Evolutionary conservation across 106 monocot genomes (phyloP).

Genomic region (Acanthochlamys bracteata): DNA sequence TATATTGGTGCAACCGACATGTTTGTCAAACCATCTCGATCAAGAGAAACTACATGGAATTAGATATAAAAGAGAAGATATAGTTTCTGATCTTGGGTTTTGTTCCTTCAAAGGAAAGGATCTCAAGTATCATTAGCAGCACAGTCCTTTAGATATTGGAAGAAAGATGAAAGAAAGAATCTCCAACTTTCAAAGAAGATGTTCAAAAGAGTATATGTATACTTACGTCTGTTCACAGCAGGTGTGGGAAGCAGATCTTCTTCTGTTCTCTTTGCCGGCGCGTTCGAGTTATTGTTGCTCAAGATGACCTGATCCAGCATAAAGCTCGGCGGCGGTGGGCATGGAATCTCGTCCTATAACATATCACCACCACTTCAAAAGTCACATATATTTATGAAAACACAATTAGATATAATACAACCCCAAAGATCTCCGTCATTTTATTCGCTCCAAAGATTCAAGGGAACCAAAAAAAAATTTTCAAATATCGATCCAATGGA

Average conservation of each 20-base stretch:
- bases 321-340: conserved; percentile 40
- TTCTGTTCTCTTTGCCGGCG: conserved; percentile 28
- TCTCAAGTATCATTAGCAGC: neutral
- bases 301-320: conserved; percentile 36
- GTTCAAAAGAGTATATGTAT: neutral
- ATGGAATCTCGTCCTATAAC: conserved; percentile 57
- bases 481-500: neutral
- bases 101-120: no score
- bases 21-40: neutral
- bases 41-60: no score
- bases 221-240: conserved; percentile 78
- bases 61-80: no score
- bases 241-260: conserved; percentile 41
- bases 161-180: neutral
- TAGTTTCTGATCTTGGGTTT: no score
- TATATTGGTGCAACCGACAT: neutral
- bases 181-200: neutral
- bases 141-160: neutral
- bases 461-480: no score
- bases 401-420: neutral
- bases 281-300: conserved; percentile 13
- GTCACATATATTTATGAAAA: neutral
- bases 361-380: neutral
- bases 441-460: no score
- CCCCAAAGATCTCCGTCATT: no score